Evolutionary conservation across 1,284 basidiomycete genomes (phyloP), one percentile per base, ranked within the genome.

Genomic region (Cutaneotrichosporon cyanovorans): DNA sequence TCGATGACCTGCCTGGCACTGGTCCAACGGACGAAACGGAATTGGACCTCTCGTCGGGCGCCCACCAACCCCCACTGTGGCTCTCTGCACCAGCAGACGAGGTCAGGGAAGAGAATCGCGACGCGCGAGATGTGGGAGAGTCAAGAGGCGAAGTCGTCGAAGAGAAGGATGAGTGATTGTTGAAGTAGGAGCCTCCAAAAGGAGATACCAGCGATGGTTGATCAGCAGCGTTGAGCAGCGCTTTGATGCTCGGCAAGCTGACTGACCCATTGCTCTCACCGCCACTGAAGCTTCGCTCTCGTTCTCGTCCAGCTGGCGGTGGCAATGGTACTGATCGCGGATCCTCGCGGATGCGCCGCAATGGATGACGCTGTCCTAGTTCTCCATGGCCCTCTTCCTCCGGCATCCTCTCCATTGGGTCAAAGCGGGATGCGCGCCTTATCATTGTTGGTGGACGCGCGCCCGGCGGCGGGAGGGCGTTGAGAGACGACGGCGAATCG

Each of bases 91-190:
- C 25, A 7, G 12, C 12, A 7, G 56, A 53, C 5, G 65, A 66
- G 4, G 58, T 55, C 16, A 64, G 49, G 3, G 68, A 70, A 8
- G 65, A 62, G 43, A 63, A 67, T 4, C 68, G 58, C 1, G 66
- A 66, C 18, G 64, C 60, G 5, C 65, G 50, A 3, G 61, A 52
- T 6, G 56, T 61, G 2, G 67, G 65, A 2, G 65, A 66, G 20
- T 58, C 57, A 5, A 61, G 59, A 10, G 66, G 62, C 2, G 66
- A 67, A 11, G 53, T 50, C 1, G n/a, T n/a, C n/a, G n/a, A n/a
- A 59, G 47, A 9, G 41, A 43, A 6, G 56, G 46, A 11, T 59
- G 51, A 3, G 63, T 57, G 5, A 65, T 60, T 56, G 21, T 55
- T 51, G 45, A 54, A 50, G 23, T 51, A 42, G 42, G 48, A 18